Percentiles rank a stretch among this genome's conserved stretches.
phyloP scores from a whole-genome alignment of 1,139 yeast genomes.

The Pichia sp. region DNA sequence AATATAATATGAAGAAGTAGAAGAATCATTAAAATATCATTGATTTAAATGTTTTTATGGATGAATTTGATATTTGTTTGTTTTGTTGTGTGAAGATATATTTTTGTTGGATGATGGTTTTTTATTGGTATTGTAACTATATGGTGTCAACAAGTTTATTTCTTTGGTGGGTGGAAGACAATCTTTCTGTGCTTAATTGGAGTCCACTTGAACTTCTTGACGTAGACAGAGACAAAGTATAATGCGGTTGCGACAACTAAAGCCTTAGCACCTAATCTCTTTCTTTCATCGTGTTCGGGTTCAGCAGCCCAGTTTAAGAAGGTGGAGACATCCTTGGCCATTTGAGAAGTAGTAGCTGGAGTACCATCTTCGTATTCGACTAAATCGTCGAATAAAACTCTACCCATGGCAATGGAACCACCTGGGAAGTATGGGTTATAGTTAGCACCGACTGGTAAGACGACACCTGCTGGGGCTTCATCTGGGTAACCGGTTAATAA shows the following conservation, averaged over 20 bases:
- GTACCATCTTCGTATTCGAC: conserved; percentile 99
- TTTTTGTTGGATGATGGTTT: too few species aligned
- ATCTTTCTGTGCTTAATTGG: conserved; percentile 94
- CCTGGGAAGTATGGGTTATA: conserved; percentile 99
- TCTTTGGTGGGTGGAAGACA: conserved; percentile 88
- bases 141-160: conserved; percentile 39
- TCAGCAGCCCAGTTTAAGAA: conserved; percentile 99
- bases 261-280: conserved; percentile 96
- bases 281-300: conserved; percentile 99
- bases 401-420: conserved; percentile 98
- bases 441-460: conserved; percentile 88
- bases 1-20: background rate
- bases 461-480: conserved; percentile 98
- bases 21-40: background rate
- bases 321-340: conserved; percentile 97
- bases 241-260: conserved; percentile 75
- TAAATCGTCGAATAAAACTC: conserved; percentile 94
- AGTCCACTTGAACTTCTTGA: conserved; percentile 98
- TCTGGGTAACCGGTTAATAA: conserved; percentile 98
- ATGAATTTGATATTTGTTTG: too few species aligned
- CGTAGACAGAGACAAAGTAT: conserved; percentile 84
- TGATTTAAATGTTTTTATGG: background rate
- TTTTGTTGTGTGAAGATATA: too few species aligned
- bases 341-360: conserved; percentile 97
- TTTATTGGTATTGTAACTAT: too few species aligned